Evolutionary conservation across 2,329 filamentous ascomycete species (phyloP), one percentile per base, ranked within the genome.

Genomic region (Leptodontidium sp.): DNA sequence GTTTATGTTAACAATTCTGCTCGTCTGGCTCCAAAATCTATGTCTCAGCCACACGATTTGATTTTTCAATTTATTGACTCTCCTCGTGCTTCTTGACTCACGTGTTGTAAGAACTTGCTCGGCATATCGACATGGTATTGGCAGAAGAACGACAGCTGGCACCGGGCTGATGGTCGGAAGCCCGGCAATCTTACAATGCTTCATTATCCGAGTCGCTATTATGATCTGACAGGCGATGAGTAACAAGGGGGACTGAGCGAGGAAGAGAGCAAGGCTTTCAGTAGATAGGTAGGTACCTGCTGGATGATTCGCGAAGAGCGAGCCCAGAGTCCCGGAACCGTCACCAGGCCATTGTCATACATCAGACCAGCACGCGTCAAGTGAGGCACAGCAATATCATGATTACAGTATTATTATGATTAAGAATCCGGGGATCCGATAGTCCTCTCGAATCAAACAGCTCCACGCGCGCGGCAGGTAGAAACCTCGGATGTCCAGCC

Each of bases 151-250:
- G 52, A 59, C 21, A 14, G 35, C 11, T 64, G 61, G 66, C 21
- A 32, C 52, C 11, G n/a, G 32, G 17, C 21, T 61, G n/a, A 47
- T 68, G 45, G 58, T 45, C 24, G 61, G 32, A 4, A 47, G 47
- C 12, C 12, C 43, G 45, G 35, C 24, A 43, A 14, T 45, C 15
- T 29, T 68, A 6, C 55, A 63, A 11, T 50, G 4, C 24, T 63
- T 62, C 24, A 58, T 49, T 45, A 21, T 66, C 4, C 55, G 58
- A 35, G 58, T 63, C 6, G 50, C 67, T 3, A 21, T 62, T 6
- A 61, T 58, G 66, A 61, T 68, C 47, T 65, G 38, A 61, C 53
- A 68, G 52, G 57, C 43, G 29, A 58, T 63, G 50, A 65, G 57
- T 40, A 57, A 38, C 5, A 58, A 5, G 55, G 57, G 40, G 63